Percentiles rank a stretch among this genome's conserved stretches.
Evolutionary conservation across 176 grass and related monocot genomes (phyloP).

Genomic region (Neostapfia colusana): DNA sequence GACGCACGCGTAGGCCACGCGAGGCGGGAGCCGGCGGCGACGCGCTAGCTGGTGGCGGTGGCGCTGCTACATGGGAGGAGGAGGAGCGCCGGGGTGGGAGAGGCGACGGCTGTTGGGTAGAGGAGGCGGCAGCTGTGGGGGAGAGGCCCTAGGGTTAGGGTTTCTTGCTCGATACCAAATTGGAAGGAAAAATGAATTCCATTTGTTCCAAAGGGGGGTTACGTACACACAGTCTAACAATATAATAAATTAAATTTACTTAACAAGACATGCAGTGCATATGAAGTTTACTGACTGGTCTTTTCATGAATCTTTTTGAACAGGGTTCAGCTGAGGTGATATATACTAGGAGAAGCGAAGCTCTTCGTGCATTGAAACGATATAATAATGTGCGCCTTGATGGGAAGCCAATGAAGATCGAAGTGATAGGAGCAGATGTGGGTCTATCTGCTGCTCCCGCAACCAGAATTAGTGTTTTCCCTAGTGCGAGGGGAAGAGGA

Average conservation of each 20-base stretch:
- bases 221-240: too few species aligned
- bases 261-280: background rate
- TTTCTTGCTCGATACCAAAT: too few species aligned
- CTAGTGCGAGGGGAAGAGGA: conserved; percentile 62
- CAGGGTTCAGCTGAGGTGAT: conserved; percentile 97
- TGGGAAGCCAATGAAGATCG: conserved; percentile 92
- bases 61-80: too few species aligned
- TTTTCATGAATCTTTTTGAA: conserved; percentile 38
- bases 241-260: background rate
- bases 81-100: too few species aligned
- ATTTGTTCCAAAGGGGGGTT: too few species aligned
- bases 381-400: conserved; percentile 96
- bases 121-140: too few species aligned
- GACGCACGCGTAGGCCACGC: too few species aligned
- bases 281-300: conserved; percentile 4
- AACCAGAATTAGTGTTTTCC: conserved; percentile 62
- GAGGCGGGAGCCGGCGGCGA: too few species aligned
- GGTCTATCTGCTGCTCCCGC: conserved; percentile 41
- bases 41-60: too few species aligned
- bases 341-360: conserved; percentile 82
- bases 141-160: too few species aligned
- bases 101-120: too few species aligned
- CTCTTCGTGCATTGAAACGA: conserved; percentile 71
- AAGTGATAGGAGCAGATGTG: conserved; percentile 79
- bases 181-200: too few species aligned